Evolutionary conservation across 2,329 filamentous ascomycete species (phyloP).

Genomic region (Stagonosporopsis chrysanthemi): DNA sequence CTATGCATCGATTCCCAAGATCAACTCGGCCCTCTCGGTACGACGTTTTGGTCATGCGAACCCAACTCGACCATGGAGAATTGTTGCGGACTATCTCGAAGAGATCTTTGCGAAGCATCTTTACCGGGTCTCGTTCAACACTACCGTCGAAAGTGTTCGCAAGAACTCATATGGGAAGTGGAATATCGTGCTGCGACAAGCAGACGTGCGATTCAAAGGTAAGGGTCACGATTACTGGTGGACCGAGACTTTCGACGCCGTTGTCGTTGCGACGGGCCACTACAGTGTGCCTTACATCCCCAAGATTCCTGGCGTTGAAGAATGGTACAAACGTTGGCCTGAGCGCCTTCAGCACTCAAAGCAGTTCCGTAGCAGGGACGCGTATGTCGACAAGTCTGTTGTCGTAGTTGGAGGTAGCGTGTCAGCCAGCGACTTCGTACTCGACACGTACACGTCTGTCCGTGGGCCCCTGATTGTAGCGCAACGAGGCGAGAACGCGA

Average conservation of each 20-base stretch:
- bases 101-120: conserved; percentile 63
- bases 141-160: conserved; percentile 62
- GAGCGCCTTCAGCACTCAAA: conserved; percentile 64
- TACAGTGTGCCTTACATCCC: conserved; percentile 67
- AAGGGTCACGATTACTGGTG: conserved; percentile 63
- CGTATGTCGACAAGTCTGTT: conserved; percentile 44
- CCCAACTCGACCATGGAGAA: conserved; percentile 64
- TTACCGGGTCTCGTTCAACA: conserved; percentile 62
- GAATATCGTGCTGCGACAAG: conserved; percentile 49
- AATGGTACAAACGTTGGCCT: conserved; percentile 54
- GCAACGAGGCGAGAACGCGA: conserved; percentile 6
- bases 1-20: conserved; percentile 58
- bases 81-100: conserved; percentile 45
- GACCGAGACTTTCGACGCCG: conserved; percentile 67
- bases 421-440: conserved; percentile 67
- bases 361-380: conserved; percentile 58
- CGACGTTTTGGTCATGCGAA: conserved; percentile 63
- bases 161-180: conserved; percentile 53
- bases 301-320: conserved; percentile 57
- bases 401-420: conserved; percentile 70
- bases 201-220: conserved; percentile 58
- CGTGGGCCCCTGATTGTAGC: conserved; percentile 1
- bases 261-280: conserved; percentile 67
- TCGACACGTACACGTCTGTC: conserved; percentile 54
- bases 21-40: conserved; percentile 45